These are phyloP conservation scores for Cucurbita ficifolia DNA, from an alignment of 306 rosid genomes.

Conservation along the genomic window DNA sequence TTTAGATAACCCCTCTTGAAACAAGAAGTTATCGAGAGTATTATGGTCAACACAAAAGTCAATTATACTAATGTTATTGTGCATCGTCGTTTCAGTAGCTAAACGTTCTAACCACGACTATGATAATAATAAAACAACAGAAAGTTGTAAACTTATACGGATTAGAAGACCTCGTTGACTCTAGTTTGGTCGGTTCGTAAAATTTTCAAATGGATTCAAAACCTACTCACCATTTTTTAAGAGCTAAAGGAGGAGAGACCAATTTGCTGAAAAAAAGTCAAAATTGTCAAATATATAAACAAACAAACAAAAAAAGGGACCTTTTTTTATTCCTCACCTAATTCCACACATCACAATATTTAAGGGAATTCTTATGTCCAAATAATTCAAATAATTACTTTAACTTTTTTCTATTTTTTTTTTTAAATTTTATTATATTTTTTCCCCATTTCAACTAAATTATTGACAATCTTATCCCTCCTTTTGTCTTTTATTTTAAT, in stretches of 20 bases:
- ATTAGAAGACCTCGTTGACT: background rate
- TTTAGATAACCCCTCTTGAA: too few relatives aligned
- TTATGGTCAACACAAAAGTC: too few relatives aligned
- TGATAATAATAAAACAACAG: background rate
- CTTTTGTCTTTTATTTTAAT: background rate
- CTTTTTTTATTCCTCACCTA: background rate
- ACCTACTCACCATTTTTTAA: background rate
- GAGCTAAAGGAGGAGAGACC: background rate
- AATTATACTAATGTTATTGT: too few relatives aligned
- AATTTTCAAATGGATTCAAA: background rate
- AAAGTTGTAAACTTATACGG: background rate
- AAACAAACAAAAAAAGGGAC: background rate
- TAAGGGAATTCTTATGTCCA: background rate
- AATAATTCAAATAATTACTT: background rate
- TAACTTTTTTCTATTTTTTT: background rate
- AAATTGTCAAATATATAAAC: background rate
- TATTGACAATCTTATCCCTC: background rate
- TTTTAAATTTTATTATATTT: background rate
- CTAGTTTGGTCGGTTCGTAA: background rate
- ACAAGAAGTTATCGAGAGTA: too few relatives aligned
- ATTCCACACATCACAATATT: background rate
- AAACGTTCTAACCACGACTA: background rate
- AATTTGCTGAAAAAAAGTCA: background rate
- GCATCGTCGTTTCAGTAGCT: too few relatives aligned
- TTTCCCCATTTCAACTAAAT: background rate